These are phyloP conservation scores for Penicillium paneum DNA, from an alignment of 2,329 filamentous ascomycete genomes.

Conservation along the genomic window DNA sequence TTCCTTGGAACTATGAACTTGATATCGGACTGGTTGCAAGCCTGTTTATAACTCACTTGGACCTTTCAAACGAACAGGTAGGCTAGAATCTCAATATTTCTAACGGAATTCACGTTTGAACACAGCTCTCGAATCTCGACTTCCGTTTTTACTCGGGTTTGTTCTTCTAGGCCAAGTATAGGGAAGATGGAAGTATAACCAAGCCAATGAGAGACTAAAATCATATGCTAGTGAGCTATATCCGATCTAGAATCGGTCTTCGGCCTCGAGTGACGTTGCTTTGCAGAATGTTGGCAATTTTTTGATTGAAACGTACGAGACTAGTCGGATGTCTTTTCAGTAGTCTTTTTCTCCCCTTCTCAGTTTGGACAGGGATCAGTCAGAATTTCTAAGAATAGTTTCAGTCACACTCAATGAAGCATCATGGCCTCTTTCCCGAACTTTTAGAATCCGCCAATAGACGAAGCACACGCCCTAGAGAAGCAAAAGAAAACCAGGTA, in stretches of 20 bases:
- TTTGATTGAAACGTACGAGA: too few species aligned
- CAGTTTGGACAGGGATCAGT: too few species aligned
- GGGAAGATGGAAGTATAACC: not conserved
- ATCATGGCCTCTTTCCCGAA: not conserved
- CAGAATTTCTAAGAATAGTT: not conserved
- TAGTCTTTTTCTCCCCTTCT: too few species aligned
- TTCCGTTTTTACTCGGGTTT: not conserved
- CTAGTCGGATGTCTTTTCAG: too few species aligned
- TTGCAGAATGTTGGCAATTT: not conserved
- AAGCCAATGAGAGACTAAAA: not conserved
- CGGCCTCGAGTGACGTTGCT: not conserved
- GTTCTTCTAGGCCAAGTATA: not conserved
- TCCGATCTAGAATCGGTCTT: not conserved
- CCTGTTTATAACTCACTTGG: not conserved
- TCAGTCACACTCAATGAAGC: not conserved
- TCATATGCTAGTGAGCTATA: not conserved
- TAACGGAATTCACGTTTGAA: not conserved
- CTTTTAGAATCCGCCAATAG: not conserved
- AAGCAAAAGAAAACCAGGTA: not conserved
- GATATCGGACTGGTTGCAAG: not conserved
- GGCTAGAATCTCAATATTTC: not conserved
- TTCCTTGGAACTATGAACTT: not conserved
- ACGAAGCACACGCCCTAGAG: not conserved
- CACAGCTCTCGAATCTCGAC: not conserved
- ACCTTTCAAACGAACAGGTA: too few species aligned